Evolutionary conservation across 176 grass and related monocot species (phyloP).

Genomic region (Stipa capillata): DNA sequence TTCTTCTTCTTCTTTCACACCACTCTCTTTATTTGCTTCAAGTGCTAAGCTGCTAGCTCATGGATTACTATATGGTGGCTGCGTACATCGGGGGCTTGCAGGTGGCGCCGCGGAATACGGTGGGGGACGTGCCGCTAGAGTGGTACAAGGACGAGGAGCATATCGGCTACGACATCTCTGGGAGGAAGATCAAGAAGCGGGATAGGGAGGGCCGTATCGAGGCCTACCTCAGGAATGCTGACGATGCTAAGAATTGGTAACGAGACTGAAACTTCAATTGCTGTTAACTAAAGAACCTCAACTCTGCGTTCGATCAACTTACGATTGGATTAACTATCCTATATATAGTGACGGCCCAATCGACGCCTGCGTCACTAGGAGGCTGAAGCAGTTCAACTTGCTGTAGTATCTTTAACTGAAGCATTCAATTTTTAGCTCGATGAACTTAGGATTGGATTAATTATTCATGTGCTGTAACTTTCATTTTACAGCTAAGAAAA

Average conservation of each 20-base stretch:
- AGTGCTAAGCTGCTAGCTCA: too few relatives aligned
- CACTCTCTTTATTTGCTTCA: too few relatives aligned
- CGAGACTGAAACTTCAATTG: not conserved
- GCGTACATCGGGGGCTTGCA: too few relatives aligned
- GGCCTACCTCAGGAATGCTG: constrained; percentile 57
- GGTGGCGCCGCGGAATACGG: constrained; percentile 75
- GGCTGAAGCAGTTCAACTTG: too few relatives aligned
- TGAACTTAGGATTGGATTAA: not conserved
- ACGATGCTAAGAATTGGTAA: constrained; percentile 60
- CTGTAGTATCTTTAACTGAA: too few relatives aligned
- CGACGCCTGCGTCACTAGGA: too few relatives aligned
- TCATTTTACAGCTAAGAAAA: not conserved
- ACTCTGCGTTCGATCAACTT: not conserved
- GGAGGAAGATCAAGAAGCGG: constrained; percentile 75
- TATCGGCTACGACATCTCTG: constrained; percentile 62
- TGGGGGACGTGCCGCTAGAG: constrained; percentile 66
- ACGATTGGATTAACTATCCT: not conserved
- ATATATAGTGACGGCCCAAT: too few relatives aligned
- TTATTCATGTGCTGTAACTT: not conserved
- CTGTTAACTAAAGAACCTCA: too few relatives aligned
- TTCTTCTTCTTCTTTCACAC: too few relatives aligned
- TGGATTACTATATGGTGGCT: too few relatives aligned
- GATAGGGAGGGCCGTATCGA: constrained; percentile 68
- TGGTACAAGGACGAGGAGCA: constrained; percentile 90
- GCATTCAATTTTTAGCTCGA: too few relatives aligned